Conservation (phyloP, 2,329 filamentous ascomycete genomes). For the Fusarium zealandicum region DNA sequence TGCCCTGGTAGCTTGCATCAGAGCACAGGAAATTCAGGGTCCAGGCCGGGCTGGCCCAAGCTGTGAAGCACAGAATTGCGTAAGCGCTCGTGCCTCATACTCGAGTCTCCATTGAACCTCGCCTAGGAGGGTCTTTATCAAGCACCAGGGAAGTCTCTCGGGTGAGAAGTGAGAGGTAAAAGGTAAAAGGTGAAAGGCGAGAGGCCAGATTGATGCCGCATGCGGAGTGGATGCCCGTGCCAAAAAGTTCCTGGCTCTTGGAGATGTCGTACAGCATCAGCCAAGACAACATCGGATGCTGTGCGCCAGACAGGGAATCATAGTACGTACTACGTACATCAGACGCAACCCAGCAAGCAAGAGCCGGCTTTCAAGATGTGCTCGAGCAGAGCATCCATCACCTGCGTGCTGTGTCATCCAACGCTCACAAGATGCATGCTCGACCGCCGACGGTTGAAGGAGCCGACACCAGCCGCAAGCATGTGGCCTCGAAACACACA, state of each 20-base stretch:
- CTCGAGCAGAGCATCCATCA: not conserved
- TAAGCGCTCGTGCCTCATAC: slow-evolving; percentile 4
- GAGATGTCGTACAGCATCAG: slow-evolving; percentile 13
- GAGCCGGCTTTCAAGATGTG: not conserved
- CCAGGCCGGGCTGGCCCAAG: slow-evolving; percentile 28
- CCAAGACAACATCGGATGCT: slow-evolving; percentile 6
- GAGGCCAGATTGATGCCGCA: slow-evolving; percentile 13
- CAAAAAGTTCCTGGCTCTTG: slow-evolving; percentile 4
- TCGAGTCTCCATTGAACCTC: slow-evolving; percentile 4
- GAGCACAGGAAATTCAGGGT: slow-evolving; percentile 28
- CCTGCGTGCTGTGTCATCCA: not conserved
- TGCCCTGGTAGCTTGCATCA: slow-evolving; percentile 27
- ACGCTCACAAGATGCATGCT: not conserved
- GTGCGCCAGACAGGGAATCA: slow-evolving; percentile 3
- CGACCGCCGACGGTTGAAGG: slow-evolving; percentile 3
- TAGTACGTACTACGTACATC: too few species aligned
- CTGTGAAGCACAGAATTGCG: slow-evolving; percentile 18
- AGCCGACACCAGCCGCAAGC: slow-evolving; percentile 11
- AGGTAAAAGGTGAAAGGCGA: slow-evolving; percentile 4
- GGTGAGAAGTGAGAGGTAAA: not conserved
- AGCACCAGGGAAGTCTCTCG: too few species aligned
- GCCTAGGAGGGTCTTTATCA: slow-evolving; percentile 4
- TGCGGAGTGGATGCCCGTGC: slow-evolving; percentile 21
- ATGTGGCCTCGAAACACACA: not conserved
- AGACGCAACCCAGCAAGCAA: not conserved